Base-by-base conservation (phyloP, 2,329 filamentous ascomycete genomes). In the Beauveria sp. region DNA sequence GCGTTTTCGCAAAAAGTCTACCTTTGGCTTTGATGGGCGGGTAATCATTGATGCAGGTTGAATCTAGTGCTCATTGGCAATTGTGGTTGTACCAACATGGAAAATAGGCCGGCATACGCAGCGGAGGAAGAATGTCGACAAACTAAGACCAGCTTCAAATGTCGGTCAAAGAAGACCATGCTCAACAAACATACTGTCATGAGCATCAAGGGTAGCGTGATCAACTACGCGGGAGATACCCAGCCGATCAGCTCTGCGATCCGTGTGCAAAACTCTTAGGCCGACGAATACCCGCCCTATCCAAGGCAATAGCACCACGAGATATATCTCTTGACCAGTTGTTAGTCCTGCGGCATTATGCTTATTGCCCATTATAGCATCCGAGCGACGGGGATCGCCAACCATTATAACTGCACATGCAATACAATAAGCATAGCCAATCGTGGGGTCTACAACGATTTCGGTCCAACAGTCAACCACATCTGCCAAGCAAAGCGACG, bases 81-180 rank as follows among this genome's bases (percentile, higher is more conserved):
- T 1, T 75, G 82, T 63, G 88, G 88, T 0, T 90, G 88, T 70
- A 89, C 84, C 3, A 88, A 87, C 74, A 84, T 86, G 83, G 85
- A 53, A 84, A 86, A 74, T 84, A 62, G 63, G 20, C 10, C 26
- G 2, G n/a, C 20, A 30, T 28, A 20, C 18, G 4, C 2, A 22
- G 37, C 8, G 16, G 12, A 43, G 12, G 2, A 44, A 16, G n/a
- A 20, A 52, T 26, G 4, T 12, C 3, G 22, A 20, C 37, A 43
- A 16, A 6, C 16, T 37, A 7, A 9, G 5, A 37, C 9, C 12
- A 24, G 14, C 3, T 22, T 40, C 5, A 2, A 8, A 16, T 18
- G 12, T 16, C 22, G 16, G 20, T 24, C 14, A 20, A 43, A 30
- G 16, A 46, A 14, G 8, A 22, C 41, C 10, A 46, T n/a, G 7